Evolutionary conservation across 75 land plant genomes (phyloP).

Genomic region (Selaginella moellendorffii): DNA sequence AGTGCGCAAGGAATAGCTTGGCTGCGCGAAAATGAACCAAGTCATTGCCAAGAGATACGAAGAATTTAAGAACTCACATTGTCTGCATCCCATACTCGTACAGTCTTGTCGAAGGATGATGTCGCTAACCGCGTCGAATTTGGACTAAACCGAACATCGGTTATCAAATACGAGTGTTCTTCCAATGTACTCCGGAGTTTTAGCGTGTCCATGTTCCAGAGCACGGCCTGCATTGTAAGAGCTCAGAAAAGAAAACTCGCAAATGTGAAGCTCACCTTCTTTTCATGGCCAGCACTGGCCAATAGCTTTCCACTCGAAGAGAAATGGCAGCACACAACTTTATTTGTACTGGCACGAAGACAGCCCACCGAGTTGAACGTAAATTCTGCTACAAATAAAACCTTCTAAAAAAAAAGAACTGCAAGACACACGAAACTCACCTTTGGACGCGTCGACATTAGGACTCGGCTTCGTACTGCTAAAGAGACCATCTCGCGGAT

Average conservation of each 20-base stretch:
- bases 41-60: not conserved
- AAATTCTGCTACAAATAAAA: constrained; percentile 34
- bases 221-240: constrained; percentile 71
- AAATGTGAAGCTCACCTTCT: constrained; percentile 42
- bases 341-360: constrained; percentile 49
- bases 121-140: constrained; percentile 72
- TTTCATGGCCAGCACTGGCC: constrained; percentile 86
- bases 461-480: constrained; percentile 29
- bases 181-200: constrained; percentile 53
- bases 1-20: constrained; percentile 57
- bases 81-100: constrained; percentile 84
- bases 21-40: constrained; percentile 29
- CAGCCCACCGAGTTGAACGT: constrained; percentile 43
- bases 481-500: constrained; percentile 55
- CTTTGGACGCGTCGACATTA: constrained; percentile 75
- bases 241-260: too few species aligned
- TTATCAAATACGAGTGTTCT: constrained; percentile 59
- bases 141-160: constrained; percentile 87
- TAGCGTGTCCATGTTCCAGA: constrained; percentile 71
- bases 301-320: constrained; percentile 82
- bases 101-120: constrained; percentile 83
- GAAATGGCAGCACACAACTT: constrained; percentile 77
- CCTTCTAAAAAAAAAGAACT: not conserved
- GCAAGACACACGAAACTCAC: constrained; percentile 22
- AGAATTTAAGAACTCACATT: constrained; percentile 40